These are phyloP conservation scores for Golubevia sp. DNA, from an alignment of 1,284 basidiomycete species.

Conservation along the genomic window DNA sequence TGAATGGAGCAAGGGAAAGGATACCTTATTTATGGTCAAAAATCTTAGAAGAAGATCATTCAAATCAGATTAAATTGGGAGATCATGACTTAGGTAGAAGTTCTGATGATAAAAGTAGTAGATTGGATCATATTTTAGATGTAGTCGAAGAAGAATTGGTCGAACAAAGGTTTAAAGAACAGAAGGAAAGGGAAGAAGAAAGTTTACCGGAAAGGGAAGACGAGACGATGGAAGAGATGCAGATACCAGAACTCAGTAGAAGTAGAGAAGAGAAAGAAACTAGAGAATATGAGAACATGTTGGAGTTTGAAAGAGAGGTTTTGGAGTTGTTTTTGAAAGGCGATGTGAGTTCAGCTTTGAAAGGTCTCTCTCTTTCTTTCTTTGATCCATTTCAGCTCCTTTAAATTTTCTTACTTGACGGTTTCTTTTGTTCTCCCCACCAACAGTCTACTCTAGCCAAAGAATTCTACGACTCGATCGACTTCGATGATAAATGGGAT, in stretches of 20 bases:
- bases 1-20: no score
- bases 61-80: background rate
- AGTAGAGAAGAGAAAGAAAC: background rate
- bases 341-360: background rate
- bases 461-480: background rate
- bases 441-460: background rate
- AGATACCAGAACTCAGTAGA: no score
- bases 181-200: background rate
- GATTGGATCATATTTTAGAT: background rate
- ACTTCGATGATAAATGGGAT: background rate
- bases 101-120: background rate
- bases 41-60: background rate
- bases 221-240: background rate
- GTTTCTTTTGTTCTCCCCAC: background rate
- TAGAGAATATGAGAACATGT: background rate
- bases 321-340: background rate
- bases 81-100: background rate
- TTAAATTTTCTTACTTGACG: background rate
- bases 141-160: background rate
- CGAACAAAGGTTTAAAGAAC: background rate
- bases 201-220: background rate
- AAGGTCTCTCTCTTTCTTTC: background rate
- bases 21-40: no score
- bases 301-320: background rate
- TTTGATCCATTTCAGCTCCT: background rate